Base-by-base conservation (phyloP, 129 eudicot species). In the Pulicaria dysenterica region DNA sequence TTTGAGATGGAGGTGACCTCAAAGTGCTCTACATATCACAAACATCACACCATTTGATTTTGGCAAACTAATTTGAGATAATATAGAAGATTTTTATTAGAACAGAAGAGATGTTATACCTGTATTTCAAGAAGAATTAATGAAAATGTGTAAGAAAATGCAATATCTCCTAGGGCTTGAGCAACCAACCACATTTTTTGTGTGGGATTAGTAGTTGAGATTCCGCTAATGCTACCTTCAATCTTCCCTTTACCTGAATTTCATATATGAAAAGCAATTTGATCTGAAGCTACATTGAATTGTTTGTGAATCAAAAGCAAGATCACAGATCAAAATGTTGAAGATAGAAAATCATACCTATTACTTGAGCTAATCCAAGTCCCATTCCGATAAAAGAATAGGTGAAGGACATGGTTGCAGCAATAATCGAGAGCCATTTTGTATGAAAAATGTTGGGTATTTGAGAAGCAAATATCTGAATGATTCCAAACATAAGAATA, bases 121-220 rank as follows among this genome's bases (percentile, higher is more conserved):
- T 87, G 91, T 60, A 94, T 90, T 72, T 90, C 85, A 17, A 94
- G 86, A 59, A 87, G 85, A 66, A 89, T 85, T 8, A 82, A 67
- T 2, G 97, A 84, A 72, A 73, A 90, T 3, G 88, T 78, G 73
- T 46, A 88, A 8, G 96, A 80, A 81, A 94, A 94, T 50, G 96
- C 91, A 64, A 90, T 78, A 71, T 88, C 96, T 37, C 98, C 98
- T 13, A 94, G 59, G n/a, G 92, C 96, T 79, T 86, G 95, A 68
- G 89, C 83, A 54, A 83, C 75, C 50, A 77, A 60, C 96, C 97
- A 90, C 47, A 90, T 86, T 86, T 94, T 94, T 42, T 90, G 75
- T 56, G 85, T 72, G 11, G 85, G 76, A 42, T 81, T 88, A 19
- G 84, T 50, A 14, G 91, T 58, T 58, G 91, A 76, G 54, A 82